Conservation (phyloP, 805 yeast species). For the Yarrowia divulgata region DNA sequence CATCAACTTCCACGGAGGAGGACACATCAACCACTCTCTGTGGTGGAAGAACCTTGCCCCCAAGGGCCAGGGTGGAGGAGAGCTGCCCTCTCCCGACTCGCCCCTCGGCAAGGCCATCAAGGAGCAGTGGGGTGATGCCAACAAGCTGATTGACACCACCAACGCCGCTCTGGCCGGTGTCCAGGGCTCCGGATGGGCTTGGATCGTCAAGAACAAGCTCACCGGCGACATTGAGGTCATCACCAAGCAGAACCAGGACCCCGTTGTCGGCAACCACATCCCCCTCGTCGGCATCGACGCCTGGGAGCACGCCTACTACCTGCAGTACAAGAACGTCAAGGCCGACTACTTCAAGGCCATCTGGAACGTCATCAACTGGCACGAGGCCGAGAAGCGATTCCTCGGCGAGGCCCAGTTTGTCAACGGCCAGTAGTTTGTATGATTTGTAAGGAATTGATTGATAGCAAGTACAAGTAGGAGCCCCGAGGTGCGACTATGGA, state of each 20-base stretch:
- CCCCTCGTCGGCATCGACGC: slow-evolving; percentile 92
- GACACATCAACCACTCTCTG: slow-evolving; percentile 81
- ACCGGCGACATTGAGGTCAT: slow-evolving; percentile 76
- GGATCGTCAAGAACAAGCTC: slow-evolving; percentile 80
- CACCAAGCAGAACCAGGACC: slow-evolving; percentile 86
- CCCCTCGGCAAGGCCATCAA: slow-evolving; percentile 65
- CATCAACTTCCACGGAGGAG: slow-evolving; percentile 93
- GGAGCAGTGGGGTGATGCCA: slow-evolving; percentile 74
- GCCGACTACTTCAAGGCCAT: slow-evolving; percentile 91
- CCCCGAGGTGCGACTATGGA: too few relatives aligned
- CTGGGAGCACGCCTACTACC: slow-evolving; percentile 96
- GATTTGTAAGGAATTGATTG: too few relatives aligned
- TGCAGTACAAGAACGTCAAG: slow-evolving; percentile 91
- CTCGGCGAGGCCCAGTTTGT: slow-evolving; percentile 40
- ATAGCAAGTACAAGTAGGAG: too few relatives aligned
- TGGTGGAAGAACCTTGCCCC: slow-evolving; percentile 93
- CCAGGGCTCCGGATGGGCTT: slow-evolving; percentile 97
- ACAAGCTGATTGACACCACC: slow-evolving; percentile 66
- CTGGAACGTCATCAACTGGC: slow-evolving; percentile 95
- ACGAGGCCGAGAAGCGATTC: slow-evolving; percentile 78
- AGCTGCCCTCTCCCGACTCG: slow-evolving; percentile 60
- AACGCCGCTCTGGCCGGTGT: slow-evolving; percentile 81
- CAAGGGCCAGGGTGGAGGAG: slow-evolving; percentile 76
- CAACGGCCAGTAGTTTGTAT: neutral
- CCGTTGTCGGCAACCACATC: slow-evolving; percentile 69